Evolutionary conservation across 2,329 filamentous ascomycete species (phyloP).

Genomic region (Atkinsonella hypoxylon): DNA sequence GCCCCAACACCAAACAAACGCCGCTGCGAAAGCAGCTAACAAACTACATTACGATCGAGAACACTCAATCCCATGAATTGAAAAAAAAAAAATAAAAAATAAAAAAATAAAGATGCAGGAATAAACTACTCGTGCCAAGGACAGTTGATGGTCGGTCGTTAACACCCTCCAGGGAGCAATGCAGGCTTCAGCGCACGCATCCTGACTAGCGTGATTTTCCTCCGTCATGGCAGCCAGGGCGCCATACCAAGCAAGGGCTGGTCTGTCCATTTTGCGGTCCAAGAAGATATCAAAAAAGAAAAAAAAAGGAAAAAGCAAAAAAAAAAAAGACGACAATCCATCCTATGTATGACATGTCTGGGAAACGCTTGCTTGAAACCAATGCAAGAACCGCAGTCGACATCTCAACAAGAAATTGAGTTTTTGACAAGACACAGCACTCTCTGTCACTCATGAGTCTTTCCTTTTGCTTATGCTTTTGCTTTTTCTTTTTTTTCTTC

Average conservation of each 20-base stretch:
- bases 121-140: slow-evolving; percentile 5
- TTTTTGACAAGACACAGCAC: not conserved
- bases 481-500: not conserved
- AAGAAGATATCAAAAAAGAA: not conserved
- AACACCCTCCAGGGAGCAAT: not conserved
- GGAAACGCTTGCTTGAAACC: not conserved
- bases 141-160: not conserved
- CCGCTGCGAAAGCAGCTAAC: slow-evolving; percentile 19
- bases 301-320: not conserved
- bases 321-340: not conserved
- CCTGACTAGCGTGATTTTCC: not conserved
- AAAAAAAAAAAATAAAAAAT: no score
- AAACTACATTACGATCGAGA: slow-evolving; percentile 9
- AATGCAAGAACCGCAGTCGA: not conserved
- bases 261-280: not conserved
- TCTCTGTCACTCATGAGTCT: not conserved
- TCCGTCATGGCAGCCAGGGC: not conserved
- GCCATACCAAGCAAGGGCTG: not conserved
- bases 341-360: not conserved
- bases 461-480: no score
- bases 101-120: slow-evolving; percentile 4
- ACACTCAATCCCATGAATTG: slow-evolving; percentile 3
- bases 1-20: slow-evolving; percentile 19
- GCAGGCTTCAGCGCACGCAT: not conserved
- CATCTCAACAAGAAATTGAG: not conserved